These are phyloP conservation scores for Pterocarpus macrocarpus DNA, from an alignment of 306 rosid genomes.

Conservation along the genomic window DNA sequence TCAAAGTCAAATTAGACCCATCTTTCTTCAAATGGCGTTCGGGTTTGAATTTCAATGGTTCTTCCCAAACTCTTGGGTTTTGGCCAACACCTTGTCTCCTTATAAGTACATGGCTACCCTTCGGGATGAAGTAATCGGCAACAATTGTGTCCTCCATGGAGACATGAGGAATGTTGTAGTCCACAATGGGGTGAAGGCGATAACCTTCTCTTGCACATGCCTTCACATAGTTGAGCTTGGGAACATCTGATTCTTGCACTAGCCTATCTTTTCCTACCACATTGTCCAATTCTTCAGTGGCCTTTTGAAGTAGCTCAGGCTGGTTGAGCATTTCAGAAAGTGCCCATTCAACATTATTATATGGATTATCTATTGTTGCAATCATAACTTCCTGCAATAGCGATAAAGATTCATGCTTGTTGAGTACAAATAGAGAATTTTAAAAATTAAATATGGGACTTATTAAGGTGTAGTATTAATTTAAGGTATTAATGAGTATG, in stretches of 20 bases:
- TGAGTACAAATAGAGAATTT: too few species aligned
- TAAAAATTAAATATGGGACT: too few species aligned
- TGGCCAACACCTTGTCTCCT: conserved; percentile 45
- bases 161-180: conserved; percentile 48
- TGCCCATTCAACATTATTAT: conserved; percentile 53
- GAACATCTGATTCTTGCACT: conserved; percentile 53
- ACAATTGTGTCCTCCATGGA: conserved; percentile 32
- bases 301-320: conserved; percentile 34
- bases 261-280: conserved; percentile 41
- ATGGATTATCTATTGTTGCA: conserved; percentile 51
- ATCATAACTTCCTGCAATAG: conserved; percentile 43
- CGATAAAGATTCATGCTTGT: too few species aligned
- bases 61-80: conserved; percentile 45
- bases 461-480: too few species aligned
- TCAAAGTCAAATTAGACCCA: neutral
- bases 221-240: conserved; percentile 45
- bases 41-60: conserved; percentile 44
- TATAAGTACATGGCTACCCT: conserved; percentile 50
- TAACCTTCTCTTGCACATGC: conserved; percentile 50
- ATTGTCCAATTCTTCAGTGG: conserved; percentile 49
- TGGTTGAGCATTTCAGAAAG: conserved; percentile 54
- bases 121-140: conserved; percentile 54
- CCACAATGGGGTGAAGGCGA: conserved; percentile 54
- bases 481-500: too few species aligned
- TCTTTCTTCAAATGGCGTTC: conserved; percentile 36